Conservation (phyloP, 2,329 filamentous ascomycete genomes). For the Conoideocrella luteorostrata region DNA sequence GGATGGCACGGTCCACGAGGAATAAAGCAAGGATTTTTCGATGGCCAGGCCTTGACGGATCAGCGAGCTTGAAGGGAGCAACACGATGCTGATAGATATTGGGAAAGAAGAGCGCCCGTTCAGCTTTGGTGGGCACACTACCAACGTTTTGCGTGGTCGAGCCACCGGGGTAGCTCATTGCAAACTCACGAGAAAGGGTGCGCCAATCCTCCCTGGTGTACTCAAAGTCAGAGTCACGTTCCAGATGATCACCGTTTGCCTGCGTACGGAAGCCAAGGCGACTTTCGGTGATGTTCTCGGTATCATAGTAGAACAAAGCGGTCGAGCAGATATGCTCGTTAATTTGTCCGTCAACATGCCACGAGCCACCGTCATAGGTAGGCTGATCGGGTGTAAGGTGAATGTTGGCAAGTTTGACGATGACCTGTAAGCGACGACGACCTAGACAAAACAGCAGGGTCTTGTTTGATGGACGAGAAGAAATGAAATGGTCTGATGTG, state of each 20-base stretch:
- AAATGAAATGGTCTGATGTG: constrained; percentile 16
- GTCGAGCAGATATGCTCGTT: constrained; percentile 62
- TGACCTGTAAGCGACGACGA: constrained; percentile 45
- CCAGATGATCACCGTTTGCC: constrained; percentile 24
- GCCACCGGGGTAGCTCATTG: constrained; percentile 16
- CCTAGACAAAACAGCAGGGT: no score
- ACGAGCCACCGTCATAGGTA: constrained; percentile 43
- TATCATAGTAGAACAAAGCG: constrained; percentile 56
- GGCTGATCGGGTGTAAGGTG: constrained; percentile 54
- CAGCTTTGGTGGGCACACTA: constrained; percentile 36
- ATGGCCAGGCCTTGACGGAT: constrained; percentile 47
- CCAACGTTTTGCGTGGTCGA: constrained; percentile 35
- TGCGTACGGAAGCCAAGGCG: constrained; percentile 43
- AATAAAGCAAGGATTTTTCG: constrained; percentile 56
- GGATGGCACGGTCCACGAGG: constrained; percentile 50
- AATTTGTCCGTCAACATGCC: constrained; percentile 48
- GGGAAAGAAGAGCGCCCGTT: constrained; percentile 49
- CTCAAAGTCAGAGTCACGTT: constrained; percentile 14
- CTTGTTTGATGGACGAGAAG: no score
- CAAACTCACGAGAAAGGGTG: constrained; percentile 29
- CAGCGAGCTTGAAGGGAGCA: constrained; percentile 42
- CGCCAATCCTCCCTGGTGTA: constrained; percentile 28
- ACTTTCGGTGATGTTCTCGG: constrained; percentile 51
- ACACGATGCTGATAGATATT: constrained; percentile 48
- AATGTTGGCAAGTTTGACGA: constrained; percentile 57